phyloP scores from a whole-genome alignment of 2,329 filamentous ascomycete species.

The Trichoderma koningiopsis region DNA sequence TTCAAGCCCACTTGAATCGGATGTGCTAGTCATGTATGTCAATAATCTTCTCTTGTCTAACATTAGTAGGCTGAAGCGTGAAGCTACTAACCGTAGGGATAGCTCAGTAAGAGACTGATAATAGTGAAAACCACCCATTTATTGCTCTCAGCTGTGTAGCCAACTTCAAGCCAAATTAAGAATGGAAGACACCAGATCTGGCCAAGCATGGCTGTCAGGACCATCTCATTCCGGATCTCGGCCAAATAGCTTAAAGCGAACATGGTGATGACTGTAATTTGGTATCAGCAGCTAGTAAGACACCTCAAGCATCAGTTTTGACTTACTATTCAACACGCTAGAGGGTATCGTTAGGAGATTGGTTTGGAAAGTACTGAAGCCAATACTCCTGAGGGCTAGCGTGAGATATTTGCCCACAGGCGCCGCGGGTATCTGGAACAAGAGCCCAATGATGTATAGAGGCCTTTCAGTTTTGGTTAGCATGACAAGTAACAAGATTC shows the following conservation, averaged over 20 bases:
- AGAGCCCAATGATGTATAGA: constrained; percentile 48
- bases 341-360: constrained; percentile 51
- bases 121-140: constrained; percentile 40
- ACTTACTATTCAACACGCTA: constrained; percentile 4
- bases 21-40: constrained; percentile 34
- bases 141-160: constrained; percentile 32
- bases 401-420: constrained; percentile 48
- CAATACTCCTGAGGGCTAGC: constrained; percentile 44
- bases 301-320: too few relatives aligned
- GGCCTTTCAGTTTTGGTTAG: neutral
- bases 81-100: constrained; percentile 43
- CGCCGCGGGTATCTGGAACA: constrained; percentile 43
- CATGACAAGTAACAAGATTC: neutral
- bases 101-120: constrained; percentile 39
- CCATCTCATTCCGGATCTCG: constrained; percentile 20
- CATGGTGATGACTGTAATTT: constrained; percentile 24
- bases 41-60: constrained; percentile 22
- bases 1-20: constrained; percentile 57
- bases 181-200: constrained; percentile 57
- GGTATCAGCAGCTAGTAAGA: constrained; percentile 39
- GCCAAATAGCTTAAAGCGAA: constrained; percentile 24
- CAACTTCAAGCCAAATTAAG: constrained; percentile 47
- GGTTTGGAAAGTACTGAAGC: constrained; percentile 47
- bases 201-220: constrained; percentile 44
- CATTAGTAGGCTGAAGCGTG: constrained; percentile 15